These are phyloP conservation scores for Kwoniella sp. DNA, from an alignment of 768 basidiomycete genomes.

Conservation along the genomic window DNA sequence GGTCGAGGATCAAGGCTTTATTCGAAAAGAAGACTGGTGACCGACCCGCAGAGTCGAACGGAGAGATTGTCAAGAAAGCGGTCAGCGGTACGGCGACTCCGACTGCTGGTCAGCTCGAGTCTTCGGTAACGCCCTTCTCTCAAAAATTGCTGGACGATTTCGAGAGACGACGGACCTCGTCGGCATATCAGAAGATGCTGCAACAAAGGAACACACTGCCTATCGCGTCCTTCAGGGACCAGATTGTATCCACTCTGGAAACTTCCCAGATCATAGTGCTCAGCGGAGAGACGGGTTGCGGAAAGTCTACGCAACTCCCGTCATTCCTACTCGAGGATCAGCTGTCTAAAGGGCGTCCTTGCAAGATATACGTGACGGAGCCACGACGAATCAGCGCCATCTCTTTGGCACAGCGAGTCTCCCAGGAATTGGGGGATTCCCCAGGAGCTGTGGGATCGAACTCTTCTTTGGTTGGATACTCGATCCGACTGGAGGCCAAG, in stretches of 20 bases:
- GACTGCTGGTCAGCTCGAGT: too few relatives aligned
- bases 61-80: background rate
- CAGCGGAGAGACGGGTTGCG: constrained; percentile 78
- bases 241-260: constrained; percentile 68
- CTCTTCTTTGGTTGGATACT: constrained; percentile 83
- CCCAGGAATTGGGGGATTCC: constrained; percentile 79
- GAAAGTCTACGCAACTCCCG: constrained; percentile 95
- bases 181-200: constrained; percentile 81
- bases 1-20: constrained; percentile 66
- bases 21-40: constrained; percentile 51
- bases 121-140: constrained; percentile 34
- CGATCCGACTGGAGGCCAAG: constrained; percentile 85
- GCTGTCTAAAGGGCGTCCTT: constrained; percentile 69
- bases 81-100: background rate
- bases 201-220: constrained; percentile 74
- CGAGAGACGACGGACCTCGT: constrained; percentile 59
- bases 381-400: constrained; percentile 93
- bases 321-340: constrained; percentile 88
- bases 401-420: constrained; percentile 90
- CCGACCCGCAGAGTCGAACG: background rate
- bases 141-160: constrained; percentile 62
- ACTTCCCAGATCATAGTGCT: constrained; percentile 78
- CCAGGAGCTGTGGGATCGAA: constrained; percentile 70
- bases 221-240: constrained; percentile 73
- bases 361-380: constrained; percentile 92